Conservation (phyloP, 163 green algal genomes). For the Volvox carteri region DNA sequence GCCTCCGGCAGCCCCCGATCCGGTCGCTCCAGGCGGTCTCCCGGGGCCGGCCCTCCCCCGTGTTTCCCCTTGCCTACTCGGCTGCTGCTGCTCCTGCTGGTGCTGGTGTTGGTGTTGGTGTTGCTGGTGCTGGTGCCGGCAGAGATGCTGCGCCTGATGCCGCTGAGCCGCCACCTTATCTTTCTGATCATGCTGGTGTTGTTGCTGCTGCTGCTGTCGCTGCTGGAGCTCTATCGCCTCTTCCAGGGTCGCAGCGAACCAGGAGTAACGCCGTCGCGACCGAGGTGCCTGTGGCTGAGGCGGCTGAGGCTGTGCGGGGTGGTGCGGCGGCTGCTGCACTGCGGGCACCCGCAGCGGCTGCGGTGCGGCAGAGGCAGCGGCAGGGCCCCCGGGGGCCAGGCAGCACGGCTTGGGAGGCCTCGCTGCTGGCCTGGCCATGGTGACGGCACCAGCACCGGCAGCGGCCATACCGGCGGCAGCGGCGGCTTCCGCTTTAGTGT, state of each 20-base stretch:
- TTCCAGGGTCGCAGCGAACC: constrained; percentile 11
- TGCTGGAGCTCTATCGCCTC: not conserved
- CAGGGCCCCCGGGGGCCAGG: not conserved
- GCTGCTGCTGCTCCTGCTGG: not conserved
- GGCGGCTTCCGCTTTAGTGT: not conserved
- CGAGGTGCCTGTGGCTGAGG: not conserved
- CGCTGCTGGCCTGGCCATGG: not conserved
- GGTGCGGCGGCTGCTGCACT: not conserved
- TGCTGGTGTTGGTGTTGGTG: not conserved
- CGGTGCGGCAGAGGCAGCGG: not conserved
- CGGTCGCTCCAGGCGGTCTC: not conserved
- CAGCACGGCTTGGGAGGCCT: not conserved
- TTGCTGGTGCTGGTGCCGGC: too few relatives aligned
- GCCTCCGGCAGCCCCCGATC: not conserved
- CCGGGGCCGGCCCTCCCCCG: too few relatives aligned
- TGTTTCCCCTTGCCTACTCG: not conserved
- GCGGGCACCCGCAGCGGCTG: not conserved
- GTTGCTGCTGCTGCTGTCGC: not conserved
- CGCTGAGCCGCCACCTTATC: not conserved
- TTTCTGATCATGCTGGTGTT: not conserved
- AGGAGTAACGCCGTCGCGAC: constrained; percentile 8
- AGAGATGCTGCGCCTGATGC: not conserved
- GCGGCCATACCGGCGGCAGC: not conserved
- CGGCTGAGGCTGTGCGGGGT: not conserved
- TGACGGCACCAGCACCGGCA: not conserved